Percentiles rank a stretch among this genome's conserved stretches.
Conservation (phyloP, 139 green algal species). For the Yamagishiella unicocca region DNA sequence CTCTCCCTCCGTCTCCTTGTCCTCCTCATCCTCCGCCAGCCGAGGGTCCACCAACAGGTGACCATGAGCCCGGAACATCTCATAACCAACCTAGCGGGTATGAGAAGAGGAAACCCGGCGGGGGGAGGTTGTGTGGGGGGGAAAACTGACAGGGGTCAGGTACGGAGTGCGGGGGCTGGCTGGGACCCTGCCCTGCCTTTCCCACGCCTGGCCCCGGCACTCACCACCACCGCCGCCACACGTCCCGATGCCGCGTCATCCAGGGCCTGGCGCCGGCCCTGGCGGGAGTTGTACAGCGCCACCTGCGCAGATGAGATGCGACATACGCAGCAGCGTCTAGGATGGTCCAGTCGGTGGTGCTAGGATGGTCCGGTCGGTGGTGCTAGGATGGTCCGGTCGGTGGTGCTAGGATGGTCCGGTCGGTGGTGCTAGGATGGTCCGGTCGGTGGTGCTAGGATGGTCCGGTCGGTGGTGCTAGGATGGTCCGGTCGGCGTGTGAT, state of each 20-base stretch:
- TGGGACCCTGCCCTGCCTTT: too few species aligned
- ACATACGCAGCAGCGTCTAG: not conserved
- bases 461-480: too few species aligned
- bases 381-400: too few species aligned
- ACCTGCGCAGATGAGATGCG: not conserved
- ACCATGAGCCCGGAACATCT: not conserved
- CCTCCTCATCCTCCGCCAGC: not conserved
- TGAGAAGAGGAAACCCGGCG: not conserved
- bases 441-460: too few species aligned
- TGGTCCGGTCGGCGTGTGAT: too few species aligned
- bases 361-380: too few species aligned
- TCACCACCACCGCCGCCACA: constrained; percentile 8
- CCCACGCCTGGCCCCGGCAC: not conserved
- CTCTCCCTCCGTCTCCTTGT: not conserved
- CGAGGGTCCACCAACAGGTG: not conserved
- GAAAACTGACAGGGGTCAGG: too few species aligned
- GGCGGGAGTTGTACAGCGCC: not conserved
- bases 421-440: too few species aligned
- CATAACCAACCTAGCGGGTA: not conserved
- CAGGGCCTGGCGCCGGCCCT: not conserved
- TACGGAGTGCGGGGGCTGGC: too few species aligned
- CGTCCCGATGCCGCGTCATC: not conserved
- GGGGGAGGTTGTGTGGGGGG: too few species aligned
- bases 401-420: too few species aligned
- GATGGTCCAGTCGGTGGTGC: too few species aligned